Base-by-base conservation (phyloP, 2,329 filamentous ascomycete genomes). In the Akanthomyces muscarius region DNA sequence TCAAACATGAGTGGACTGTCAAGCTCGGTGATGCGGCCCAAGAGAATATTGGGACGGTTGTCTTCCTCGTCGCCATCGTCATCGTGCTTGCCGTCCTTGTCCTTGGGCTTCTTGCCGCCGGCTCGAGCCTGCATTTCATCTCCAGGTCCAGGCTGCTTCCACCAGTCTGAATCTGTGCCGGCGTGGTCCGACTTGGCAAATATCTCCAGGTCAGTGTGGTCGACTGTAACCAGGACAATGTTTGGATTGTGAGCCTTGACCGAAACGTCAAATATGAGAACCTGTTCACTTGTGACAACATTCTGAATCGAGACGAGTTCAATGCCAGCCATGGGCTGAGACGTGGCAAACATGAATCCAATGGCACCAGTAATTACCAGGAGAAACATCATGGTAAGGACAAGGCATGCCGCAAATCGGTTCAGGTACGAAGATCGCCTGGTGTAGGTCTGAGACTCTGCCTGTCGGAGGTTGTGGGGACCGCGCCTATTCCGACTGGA, bases 151-250 rank as follows among this genome's bases (percentile, higher is more conserved):
- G 59, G 59, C n/a, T 13, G 4, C 23, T 80, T 78, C 81, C 83
- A 83, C 84, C 85, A 86, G 70, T 86, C 81, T 30, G 80, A 83
- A 69, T 87, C 85, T 8, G 81, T 83, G n/a, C 91, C 90, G 14
- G 94, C 90, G 72, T 94, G 90, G 65, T 90, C 91, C 64, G 92
- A 97, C 76, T 96, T 97, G 36, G 95, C 95, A 75, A 98, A 98
- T 38, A 99, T 85, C 70, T 96, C 92, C 63, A 98, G 82, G 72
- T 98, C 92, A 71, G 96, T 89, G 53, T 93, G 88, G 66, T 90
- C 88, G 44, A 99, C 86, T 2, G 89, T 89, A 48, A 99, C 89
- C 2, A 92, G 87, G 45, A 98, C 89, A 47, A 97, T 87, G 69
- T 98, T 99, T 1, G 94, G 93, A 72, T 99, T 99, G 69, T 94